Base-by-base conservation (phyloP, 2,329 filamentous ascomycete genomes). In the Niveomyces coronatus region DNA sequence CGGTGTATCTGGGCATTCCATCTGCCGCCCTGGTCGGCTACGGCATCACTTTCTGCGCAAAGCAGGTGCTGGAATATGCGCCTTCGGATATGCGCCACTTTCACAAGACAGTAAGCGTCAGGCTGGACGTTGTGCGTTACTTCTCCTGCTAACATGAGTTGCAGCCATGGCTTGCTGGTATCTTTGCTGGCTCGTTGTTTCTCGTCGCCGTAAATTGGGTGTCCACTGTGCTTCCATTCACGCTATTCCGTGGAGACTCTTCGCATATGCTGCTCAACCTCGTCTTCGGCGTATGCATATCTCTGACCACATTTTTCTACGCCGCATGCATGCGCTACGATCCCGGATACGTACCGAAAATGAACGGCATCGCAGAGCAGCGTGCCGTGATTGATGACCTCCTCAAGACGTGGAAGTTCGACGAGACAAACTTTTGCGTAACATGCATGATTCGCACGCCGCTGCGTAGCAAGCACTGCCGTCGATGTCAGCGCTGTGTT, bases 361-460 rank as follows among this genome's bases (percentile, higher is more conserved):
- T 88, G 51, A 81, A 82, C 40, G 89, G 88, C 47, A 82, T 93
- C 40, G 86, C 85, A 18, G 84, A 94, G 56, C 89, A 95, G 58
- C 87, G 89, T 58, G 79, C 80, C 28, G 79, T 83, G 41, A 94
- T 98, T 49, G 83, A 93, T 46, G 85, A 94, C 48, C 71, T 98
- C 7, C 73, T 98, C 45, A 73, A 76, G 41, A 57, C 79, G 47
- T 91, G 86, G 78, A 91, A 86, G 53, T 98, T 89, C 57, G 88
- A 98, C 54, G 89, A 95, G 55, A 70, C 80, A 44, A 89, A 94
- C 57, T 98, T 96, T 53, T 98, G 91, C 58, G 80, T 93, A 19
- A 77, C 77, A 33, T 98, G 91, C 64, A 94, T 96, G 88, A 85
- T 94, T 49, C 76, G 89, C 38, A 89, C 84, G 48, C 91, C 91